phyloP scores from a whole-genome alignment of 2,329 filamentous ascomycete genomes.

The Neospermospora avenae region DNA sequence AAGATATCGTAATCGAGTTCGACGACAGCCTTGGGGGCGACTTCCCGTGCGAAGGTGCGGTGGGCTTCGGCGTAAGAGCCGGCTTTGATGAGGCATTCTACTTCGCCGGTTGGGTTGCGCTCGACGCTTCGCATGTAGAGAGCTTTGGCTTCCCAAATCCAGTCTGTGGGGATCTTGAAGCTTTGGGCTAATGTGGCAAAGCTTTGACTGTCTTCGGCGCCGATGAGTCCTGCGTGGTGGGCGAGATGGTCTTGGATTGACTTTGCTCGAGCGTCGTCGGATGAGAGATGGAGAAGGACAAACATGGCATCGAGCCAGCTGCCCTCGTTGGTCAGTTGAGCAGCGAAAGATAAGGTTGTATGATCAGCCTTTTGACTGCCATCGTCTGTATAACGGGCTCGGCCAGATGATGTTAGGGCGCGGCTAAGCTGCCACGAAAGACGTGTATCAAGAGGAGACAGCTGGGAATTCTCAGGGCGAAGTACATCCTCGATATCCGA shows the following conservation, averaged over 20 bases:
- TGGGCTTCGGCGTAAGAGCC: constrained; percentile 78
- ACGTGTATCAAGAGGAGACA: constrained; percentile 71
- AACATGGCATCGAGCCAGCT: constrained; percentile 71
- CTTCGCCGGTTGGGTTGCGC: constrained; percentile 67
- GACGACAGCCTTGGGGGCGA: constrained; percentile 80
- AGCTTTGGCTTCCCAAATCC: constrained; percentile 87
- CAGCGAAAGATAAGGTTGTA: constrained; percentile 61
- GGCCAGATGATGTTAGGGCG: constrained; percentile 51
- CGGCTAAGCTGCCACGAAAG: constrained; percentile 84
- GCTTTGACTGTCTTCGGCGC: constrained; percentile 51
- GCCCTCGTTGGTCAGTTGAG: constrained; percentile 59
- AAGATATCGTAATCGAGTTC: constrained; percentile 74
- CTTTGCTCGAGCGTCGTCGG: constrained; percentile 57
- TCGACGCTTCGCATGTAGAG: constrained; percentile 73
- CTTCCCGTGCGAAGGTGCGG: constrained; percentile 72
- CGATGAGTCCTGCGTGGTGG: constrained; percentile 66
- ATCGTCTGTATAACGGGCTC: constrained; percentile 50
- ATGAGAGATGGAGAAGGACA: constrained; percentile 72
- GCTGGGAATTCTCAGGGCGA: constrained; percentile 71
- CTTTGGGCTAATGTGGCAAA: constrained; percentile 60
- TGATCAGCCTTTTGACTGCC: constrained; percentile 60
- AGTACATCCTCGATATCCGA: constrained; percentile 66
- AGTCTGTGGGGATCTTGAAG: constrained; percentile 68
- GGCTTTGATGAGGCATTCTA: constrained; percentile 76
- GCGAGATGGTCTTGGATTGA: constrained; percentile 71